These are phyloP conservation scores for Medicago lupulina DNA, from an alignment of 306 rosid genomes.

Conservation along the genomic window DNA sequence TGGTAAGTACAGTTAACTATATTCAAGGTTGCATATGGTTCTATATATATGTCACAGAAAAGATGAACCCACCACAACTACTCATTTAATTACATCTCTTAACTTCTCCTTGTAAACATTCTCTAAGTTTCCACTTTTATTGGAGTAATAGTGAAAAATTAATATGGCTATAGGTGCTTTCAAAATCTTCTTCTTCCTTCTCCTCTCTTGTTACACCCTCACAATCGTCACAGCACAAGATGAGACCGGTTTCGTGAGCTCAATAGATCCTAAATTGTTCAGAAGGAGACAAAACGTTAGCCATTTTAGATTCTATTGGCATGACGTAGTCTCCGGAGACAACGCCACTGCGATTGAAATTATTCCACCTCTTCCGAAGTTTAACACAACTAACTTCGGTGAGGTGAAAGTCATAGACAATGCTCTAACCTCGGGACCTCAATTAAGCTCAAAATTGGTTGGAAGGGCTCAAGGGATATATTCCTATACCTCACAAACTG, in stretches of 20 bases:
- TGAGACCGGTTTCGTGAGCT: conserved; percentile 32
- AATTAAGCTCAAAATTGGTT: conserved; percentile 39
- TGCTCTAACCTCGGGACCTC: conserved; percentile 46
- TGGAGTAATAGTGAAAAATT: background rate
- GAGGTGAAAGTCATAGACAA: conserved; percentile 34
- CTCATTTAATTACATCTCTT: background rate
- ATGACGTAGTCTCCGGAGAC: conserved; percentile 52
- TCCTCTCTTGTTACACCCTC: conserved; percentile 24
- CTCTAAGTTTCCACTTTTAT: background rate
- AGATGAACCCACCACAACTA: background rate
- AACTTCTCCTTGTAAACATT: background rate
- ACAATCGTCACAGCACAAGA: conserved; percentile 17
- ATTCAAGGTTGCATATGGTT: background rate
- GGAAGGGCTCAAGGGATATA: conserved; percentile 63
- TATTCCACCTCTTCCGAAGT: conserved; percentile 19
- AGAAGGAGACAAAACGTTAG: conserved; percentile 45
- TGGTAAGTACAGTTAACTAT: no score
- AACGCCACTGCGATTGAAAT: conserved; percentile 37
- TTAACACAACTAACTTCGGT: conserved; percentile 43
- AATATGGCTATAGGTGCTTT: background rate
- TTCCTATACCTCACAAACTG: conserved; percentile 48
- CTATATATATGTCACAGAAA: background rate
- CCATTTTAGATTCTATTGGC: conserved; percentile 66
- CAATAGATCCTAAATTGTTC: conserved; percentile 38
- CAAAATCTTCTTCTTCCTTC: background rate